Percentiles rank a stretch among this genome's conserved stretches.
Conservation (phyloP, 2,329 filamentous ascomycete species). For the Clarireedia sp. region DNA sequence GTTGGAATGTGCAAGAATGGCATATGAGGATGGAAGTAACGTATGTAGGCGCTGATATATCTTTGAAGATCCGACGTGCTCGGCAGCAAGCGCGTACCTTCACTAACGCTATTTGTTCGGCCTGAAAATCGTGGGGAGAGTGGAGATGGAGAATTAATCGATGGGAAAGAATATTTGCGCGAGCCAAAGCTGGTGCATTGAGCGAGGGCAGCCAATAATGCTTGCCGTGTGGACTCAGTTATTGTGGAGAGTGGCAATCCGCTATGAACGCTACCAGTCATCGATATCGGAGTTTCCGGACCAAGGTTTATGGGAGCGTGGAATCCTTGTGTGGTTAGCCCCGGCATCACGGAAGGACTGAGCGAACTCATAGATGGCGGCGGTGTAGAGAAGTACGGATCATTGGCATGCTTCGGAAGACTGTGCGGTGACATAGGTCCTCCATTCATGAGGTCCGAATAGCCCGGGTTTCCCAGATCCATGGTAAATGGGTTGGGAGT, state of each 20-base stretch:
- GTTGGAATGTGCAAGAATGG: conserved; percentile 93
- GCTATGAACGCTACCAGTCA: conserved; percentile 50
- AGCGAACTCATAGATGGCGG: conserved; percentile 66
- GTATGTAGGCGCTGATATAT: conserved; percentile 83
- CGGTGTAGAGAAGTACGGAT: conserved; percentile 72
- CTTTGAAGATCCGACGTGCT: conserved; percentile 80
- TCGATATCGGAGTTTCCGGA: conserved; percentile 66
- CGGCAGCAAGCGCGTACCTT: conserved; percentile 56
- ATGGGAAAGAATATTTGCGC: conserved; percentile 57
- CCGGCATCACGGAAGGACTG: conserved; percentile 64
- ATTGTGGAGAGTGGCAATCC: conserved; percentile 55
- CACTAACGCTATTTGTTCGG: conserved; percentile 41
- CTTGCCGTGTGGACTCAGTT: conserved; percentile 55
- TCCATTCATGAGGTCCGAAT: conserved; percentile 67
- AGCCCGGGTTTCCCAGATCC: conserved; percentile 65
- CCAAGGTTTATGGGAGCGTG: conserved; percentile 61
- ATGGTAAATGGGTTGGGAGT: conserved; percentile 61
- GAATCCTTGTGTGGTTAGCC: conserved; percentile 52
- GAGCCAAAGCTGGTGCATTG: conserved; percentile 48
- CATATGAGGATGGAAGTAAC: conserved; percentile 86
- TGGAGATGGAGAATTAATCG: conserved; percentile 40
- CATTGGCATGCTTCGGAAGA: conserved; percentile 60
- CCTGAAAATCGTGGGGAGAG: conserved; percentile 44
- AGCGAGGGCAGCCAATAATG: conserved; percentile 51
- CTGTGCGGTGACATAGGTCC: conserved; percentile 65